These are phyloP conservation scores for Colletotrichum graminicola DNA, from an alignment of 2,329 filamentous ascomycete genomes.

Conservation along the genomic window DNA sequence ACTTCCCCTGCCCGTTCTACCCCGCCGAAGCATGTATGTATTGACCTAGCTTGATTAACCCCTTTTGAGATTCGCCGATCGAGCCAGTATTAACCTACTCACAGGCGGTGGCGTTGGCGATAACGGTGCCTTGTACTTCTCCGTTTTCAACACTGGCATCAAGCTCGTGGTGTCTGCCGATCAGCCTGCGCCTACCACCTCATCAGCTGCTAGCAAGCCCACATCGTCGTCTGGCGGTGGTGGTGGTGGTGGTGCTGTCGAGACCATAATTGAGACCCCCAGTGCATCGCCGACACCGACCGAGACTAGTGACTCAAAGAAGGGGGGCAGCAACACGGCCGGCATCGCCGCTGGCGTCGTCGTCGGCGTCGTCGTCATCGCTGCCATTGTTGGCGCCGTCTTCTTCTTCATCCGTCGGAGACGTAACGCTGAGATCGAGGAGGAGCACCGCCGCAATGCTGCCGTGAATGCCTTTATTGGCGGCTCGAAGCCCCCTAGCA, in stretches of 20 bases:
- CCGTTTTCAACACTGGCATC: conserved; percentile 65
- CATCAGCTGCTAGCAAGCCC: conserved; percentile 42
- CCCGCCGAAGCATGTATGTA: conserved; percentile 73
- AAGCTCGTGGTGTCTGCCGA: conserved; percentile 55
- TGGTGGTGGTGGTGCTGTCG: conserved; percentile 8
- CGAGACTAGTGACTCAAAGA: conserved; percentile 42
- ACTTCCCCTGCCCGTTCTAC: conserved; percentile 74
- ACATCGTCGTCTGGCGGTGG: conserved; percentile 38
- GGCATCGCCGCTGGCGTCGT: conserved; percentile 91
- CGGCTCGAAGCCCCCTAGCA: conserved; percentile 71
- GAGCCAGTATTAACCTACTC: conserved; percentile 22
- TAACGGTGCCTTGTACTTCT: conserved; percentile 49
- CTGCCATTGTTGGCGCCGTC: conserved; percentile 73
- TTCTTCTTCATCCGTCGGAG: conserved; percentile 83
- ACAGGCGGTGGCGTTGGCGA: conserved; percentile 52
- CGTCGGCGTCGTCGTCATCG: conserved; percentile 80
- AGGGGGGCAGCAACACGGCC: conserved; percentile 74
- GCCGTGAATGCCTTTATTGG: conserved; percentile 82
- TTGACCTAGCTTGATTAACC: not conserved
- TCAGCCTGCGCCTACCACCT: conserved; percentile 47
- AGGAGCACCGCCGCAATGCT: conserved; percentile 85
- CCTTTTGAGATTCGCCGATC: not conserved
- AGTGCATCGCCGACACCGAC: conserved; percentile 25
- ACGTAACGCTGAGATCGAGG: conserved; percentile 82
- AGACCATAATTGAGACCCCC: conserved; percentile 32